Conservation (phyloP, 1,284 basidiomycete genomes). For the Earliella scabrosa region DNA sequence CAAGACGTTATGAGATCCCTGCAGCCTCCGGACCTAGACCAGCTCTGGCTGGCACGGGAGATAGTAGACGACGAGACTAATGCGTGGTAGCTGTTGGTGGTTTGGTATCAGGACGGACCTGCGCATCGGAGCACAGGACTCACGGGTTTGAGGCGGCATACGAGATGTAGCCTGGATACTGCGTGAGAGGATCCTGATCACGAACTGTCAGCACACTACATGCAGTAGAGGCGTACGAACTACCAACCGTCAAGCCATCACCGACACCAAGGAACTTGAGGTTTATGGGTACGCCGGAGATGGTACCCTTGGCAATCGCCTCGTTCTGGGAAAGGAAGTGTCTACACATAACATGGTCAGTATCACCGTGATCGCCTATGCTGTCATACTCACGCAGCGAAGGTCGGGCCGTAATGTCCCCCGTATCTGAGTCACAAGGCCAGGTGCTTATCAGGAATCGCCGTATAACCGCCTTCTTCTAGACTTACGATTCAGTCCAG, state of each 20-base stretch:
- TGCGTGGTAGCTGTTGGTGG: constrained; percentile 45
- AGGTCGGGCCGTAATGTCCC: constrained; percentile 68
- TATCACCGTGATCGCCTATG: not conserved
- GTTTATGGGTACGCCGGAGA: constrained; percentile 55
- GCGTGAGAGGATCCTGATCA: constrained; percentile 47
- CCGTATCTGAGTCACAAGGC: constrained; percentile 47
- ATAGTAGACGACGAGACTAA: constrained; percentile 50
- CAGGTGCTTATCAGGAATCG: not conserved
- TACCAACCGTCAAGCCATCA: constrained; percentile 58
- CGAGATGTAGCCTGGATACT: constrained; percentile 59
- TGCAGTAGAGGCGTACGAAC: not conserved
- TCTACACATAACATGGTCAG: constrained; percentile 30
- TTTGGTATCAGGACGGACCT: not conserved
- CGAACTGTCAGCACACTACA: not conserved
- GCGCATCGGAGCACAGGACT: constrained; percentile 4
- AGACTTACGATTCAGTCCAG: constrained; percentile 64
- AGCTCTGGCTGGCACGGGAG: constrained; percentile 47
- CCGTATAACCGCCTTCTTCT: constrained; percentile 2
- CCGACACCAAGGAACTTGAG: constrained; percentile 69
- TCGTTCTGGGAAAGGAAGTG: constrained; percentile 66
- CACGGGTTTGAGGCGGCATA: constrained; percentile 57
- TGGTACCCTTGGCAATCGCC: constrained; percentile 51
- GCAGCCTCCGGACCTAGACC: constrained; percentile 51
- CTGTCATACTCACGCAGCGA: constrained; percentile 48
- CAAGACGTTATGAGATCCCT: constrained; percentile 55